Base-by-base conservation (phyloP, 148 eudicot species). In the Camellia japonica region DNA sequence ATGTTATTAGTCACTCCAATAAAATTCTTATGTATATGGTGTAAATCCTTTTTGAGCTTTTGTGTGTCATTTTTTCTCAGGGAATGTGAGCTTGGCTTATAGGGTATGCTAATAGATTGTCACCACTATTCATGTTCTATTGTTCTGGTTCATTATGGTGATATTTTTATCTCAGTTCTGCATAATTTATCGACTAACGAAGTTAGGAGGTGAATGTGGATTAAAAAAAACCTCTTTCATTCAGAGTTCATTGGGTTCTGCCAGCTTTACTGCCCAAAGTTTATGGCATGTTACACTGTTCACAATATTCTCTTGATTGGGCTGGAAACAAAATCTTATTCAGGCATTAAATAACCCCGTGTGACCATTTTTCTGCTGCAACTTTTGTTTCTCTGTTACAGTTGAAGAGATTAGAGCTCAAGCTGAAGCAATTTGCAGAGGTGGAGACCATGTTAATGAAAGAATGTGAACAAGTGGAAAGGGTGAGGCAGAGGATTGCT, bases 371-470 rank as follows among this genome's bases (percentile, higher is more conserved):
- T 79, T 79, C 16, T 69, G 15, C 2, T 70, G 16, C 2, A n/a
- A 20, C 60, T 11, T 74, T 60, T 58, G 3, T 70, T 75, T 68
- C 76, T 38, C 30, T 61, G 76, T 72, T 18, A 59, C 93, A 95
- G 99, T 84, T 95, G 86, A 95, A 93, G 85, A 93, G 99, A 79
- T 81, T 95, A 86, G 99, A 95, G 84, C 86, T 95, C 83, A 95
- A 95, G 91, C 90, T 95, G 80, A 95, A 93, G 87, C 99, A 95
- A 75, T 93, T 95, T 87, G 97, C 99, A 51, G 99, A 95, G 85
- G 90, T 95, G 47, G 99, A 95, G 79, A 95, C 94, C 71, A 84
- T 90, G 54, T 66, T 95, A 56, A 95, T 93, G 97, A 93, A 91
- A 85, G 99, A 95, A 88, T 92, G 99, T 81, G 99, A 95, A 60